Evolutionary conservation across 176 grass and related monocot species (phyloP), one percentile per base, ranked within the genome.

Genomic region (Elaeis guineensis): DNA sequence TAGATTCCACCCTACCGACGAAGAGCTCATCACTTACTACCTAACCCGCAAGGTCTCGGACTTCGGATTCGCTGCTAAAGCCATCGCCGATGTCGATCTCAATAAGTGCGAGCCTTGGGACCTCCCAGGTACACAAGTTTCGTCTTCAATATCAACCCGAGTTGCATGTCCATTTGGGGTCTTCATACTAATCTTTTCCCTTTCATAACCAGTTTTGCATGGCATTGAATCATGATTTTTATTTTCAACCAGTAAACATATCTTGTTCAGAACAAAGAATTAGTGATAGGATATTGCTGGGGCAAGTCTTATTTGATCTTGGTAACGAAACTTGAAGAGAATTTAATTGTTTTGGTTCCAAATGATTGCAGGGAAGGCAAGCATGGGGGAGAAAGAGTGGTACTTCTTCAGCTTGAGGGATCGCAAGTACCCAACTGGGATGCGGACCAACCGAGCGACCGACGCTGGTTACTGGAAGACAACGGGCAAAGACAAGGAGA

Each of bases 31-130:
- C 54, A 66, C 62, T 55, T 77, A 77, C 52, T 82, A 82, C 21
- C 68, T 82, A 7, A 67, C 67, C 17, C 60, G 68, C 17, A 82
- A 82, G 59, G 73, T 77, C 20, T 60, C 73, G 17, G 79, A 82
- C 67, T 63, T 67, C 19, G 68, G 67, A 26, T 82, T 77, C 23
- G 61, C 58, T 18, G 48, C 73, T 2, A 62, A 55, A 2, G 79
- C 67, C 56, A 82, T 82, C 23, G 61, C 67, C 44, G 79, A 82
- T 53, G 73, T 82, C 7, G 79, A 82, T 26, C 50, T 82, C 50
- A 82, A 82, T 49, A 82, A 77, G 62, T 82, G 79, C 48, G 79
- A 82, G 49, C 79, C 79, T 49, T 82, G 79, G 79, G 79, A 82
- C 62, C 64, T 82, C 1, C 79, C 79, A 2, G 79, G 79, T 82